phyloP scores from a whole-genome alignment of 495 filamentous ascomycete genomes.

The Penicillium longicatenatum region DNA sequence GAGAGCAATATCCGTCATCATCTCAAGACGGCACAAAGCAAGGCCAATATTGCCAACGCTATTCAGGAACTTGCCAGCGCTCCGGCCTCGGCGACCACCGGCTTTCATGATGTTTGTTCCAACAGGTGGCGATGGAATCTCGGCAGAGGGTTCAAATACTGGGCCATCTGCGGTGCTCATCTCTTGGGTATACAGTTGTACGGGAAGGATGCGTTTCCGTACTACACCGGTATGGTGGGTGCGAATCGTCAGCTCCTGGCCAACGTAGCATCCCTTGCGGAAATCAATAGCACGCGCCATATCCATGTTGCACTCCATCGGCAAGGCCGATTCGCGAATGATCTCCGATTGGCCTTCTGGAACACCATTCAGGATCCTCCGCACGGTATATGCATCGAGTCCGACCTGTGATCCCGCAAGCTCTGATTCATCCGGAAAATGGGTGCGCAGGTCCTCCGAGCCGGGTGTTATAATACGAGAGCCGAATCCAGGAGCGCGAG shows the following conservation, averaged over 20 bases:
- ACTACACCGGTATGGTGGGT: constrained; percentile 94
- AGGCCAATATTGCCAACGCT: constrained; percentile 85
- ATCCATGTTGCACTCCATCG: constrained; percentile 84
- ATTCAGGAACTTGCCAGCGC: constrained; percentile 73
- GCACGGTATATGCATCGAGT: constrained; percentile 59
- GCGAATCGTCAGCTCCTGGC: constrained; percentile 93
- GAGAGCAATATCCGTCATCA: constrained; percentile 76
- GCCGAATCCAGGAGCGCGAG: constrained; percentile 70
- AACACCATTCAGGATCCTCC: constrained; percentile 75
- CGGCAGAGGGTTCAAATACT: constrained; percentile 51
- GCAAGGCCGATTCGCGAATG: constrained; percentile 64
- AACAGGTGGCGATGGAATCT: constrained; percentile 27
- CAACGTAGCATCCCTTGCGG: constrained; percentile 94
- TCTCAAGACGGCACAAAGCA: constrained; percentile 84
- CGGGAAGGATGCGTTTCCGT: constrained; percentile 84
- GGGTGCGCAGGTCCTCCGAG: constrained; percentile 37
- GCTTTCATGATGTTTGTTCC: constrained; percentile 50
- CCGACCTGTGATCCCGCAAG: constrained; percentile 38
- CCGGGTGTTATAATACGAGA: constrained; percentile 55
- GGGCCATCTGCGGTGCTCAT: constrained; percentile 44
- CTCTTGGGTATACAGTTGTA: constrained; percentile 63
- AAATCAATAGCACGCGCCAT: constrained; percentile 83
- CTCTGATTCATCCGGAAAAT: constrained; percentile 40
- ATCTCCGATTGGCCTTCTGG: constrained; percentile 85
- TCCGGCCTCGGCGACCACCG: constrained; percentile 58